A percentile compares a stretch with the other conserved stretches of the same genome.
phyloP scores from a whole-genome alignment of 1,139 yeast species.

The Pneumocystis jirovecii region DNA sequence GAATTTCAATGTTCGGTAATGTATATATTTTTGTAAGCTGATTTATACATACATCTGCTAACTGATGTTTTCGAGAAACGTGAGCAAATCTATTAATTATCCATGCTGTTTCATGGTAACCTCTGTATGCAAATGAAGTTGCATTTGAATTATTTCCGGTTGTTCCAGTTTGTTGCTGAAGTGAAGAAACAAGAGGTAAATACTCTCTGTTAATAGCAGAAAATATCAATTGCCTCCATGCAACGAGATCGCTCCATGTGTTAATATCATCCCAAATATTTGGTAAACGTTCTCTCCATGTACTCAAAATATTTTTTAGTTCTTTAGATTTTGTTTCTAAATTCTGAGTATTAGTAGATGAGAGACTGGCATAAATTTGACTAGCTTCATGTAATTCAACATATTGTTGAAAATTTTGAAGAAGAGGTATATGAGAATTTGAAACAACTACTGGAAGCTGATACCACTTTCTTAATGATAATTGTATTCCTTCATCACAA shows the following conservation, averaged over 20 bases:
- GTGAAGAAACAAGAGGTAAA: conserved; percentile 77
- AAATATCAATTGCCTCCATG: conserved; percentile 98
- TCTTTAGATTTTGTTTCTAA: conserved; percentile 87
- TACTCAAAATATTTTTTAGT: conserved; percentile 80
- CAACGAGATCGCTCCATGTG: conserved; percentile 92
- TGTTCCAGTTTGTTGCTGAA: conserved; percentile 49
- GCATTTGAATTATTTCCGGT: conserved; percentile 33
- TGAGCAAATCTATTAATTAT: conserved; percentile 96
- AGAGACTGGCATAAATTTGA: conserved; percentile 78
- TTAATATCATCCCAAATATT: conserved; percentile 95
- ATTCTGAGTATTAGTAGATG: conserved; percentile 82
- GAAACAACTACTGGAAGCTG: conserved; percentile 68
- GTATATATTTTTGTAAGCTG: conserved; percentile 90
- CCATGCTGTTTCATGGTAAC: conserved; percentile 98
- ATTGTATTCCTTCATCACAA: conserved; percentile 93
- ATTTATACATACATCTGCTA: conserved; percentile 91
- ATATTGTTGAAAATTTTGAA: conserved; percentile 92
- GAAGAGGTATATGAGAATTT: conserved; percentile 73
- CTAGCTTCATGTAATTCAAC: conserved; percentile 97
- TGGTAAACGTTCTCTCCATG: conserved; percentile 96
- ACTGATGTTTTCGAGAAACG: conserved; percentile 89
- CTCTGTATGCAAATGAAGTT: conserved; percentile 87
- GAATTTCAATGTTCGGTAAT: conserved; percentile 92
- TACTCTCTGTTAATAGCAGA: conserved; percentile 91
- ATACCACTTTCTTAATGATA: conserved; percentile 86